Base-by-base conservation (phyloP, 2,329 filamentous ascomycete genomes). In the Lecanicillium sp. region DNA sequence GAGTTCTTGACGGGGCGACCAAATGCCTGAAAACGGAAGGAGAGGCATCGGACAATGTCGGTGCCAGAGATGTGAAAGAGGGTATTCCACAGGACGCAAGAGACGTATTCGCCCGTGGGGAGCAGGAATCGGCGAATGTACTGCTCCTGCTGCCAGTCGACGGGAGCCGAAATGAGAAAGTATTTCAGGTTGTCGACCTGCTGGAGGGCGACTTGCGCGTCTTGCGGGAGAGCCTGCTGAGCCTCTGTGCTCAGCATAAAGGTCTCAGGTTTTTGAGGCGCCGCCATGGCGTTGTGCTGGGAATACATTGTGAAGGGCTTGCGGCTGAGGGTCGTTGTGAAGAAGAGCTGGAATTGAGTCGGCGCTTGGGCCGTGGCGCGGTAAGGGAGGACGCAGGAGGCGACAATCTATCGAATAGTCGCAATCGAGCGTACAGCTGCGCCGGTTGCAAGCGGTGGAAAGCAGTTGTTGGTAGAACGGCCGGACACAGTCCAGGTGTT, bases 131-230 rank as follows among this genome's bases (percentile, higher is more conserved):
- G 80, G 52, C 92, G 81, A 57, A 98, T 97, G 60, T 96, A 94
- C 66, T 97, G 90, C 57, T 97, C 90, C 36, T 83, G 82, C 53
- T 87, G 85, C 92, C 92, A 98, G 68, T 98, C 92, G 50, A 97
- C 92, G 28, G 92, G 92, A 29, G 92, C 92, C 32, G 92, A 98
- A 54, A 98, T 94, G 66, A 98, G 84, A 66, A 98, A 98, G 68
- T 97, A 98, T 78, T 98, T 98, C 57, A 98, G 70, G 65, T 97
- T 97, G 65, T 98, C 92, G 51, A 98, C 92, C 67, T 98, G 92
- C 65, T 97, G 90, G 51, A 98, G 74, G 45, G 92, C 92, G 59
- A 97, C 88, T 70, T 97, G 87, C 53, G 89, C 89, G 72, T 97
- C 92, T 52, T 94, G 87, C 40, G 92, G 92, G 49, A 98, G 76